Evolutionary conservation across 768 basidiomycete species (phyloP).

Genomic region (Agaricus subrufescens): DNA sequence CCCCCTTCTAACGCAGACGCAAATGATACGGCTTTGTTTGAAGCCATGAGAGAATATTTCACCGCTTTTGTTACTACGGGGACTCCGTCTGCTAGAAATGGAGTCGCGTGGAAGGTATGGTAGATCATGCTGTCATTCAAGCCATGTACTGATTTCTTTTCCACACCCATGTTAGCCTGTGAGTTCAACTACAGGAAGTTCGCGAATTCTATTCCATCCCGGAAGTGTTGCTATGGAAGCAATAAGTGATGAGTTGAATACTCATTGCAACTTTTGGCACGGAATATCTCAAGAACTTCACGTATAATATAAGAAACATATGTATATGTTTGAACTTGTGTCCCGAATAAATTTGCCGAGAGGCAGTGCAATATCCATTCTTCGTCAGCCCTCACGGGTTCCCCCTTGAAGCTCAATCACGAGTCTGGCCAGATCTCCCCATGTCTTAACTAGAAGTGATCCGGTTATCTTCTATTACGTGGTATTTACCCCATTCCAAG

Average conservation of each 20-base stretch:
- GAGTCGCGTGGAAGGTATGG: constrained; percentile 25
- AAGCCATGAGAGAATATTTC: constrained; percentile 34
- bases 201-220: constrained; percentile 26
- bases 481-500: no score
- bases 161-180: constrained; percentile 15
- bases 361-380: no score
- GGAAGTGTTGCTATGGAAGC: constrained; percentile 20
- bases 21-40: constrained; percentile 26
- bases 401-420: no score
- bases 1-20: constrained; percentile 20
- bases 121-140: not conserved
- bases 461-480: no score
- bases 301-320: constrained; percentile 7
- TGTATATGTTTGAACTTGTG: no score
- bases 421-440: no score
- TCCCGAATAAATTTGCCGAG: no score
- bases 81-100: constrained; percentile 20
- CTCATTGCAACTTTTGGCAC: constrained; percentile 29
- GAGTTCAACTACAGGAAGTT: constrained; percentile 17
- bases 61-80: constrained; percentile 34
- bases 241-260: constrained; percentile 13
- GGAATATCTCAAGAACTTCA: constrained; percentile 17
- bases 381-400: no score
- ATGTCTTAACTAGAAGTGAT: no score
- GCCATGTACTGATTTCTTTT: not conserved